Conservation (phyloP, 371 early-diverging fungal genomes). For the Mucor plumbeus region DNA sequence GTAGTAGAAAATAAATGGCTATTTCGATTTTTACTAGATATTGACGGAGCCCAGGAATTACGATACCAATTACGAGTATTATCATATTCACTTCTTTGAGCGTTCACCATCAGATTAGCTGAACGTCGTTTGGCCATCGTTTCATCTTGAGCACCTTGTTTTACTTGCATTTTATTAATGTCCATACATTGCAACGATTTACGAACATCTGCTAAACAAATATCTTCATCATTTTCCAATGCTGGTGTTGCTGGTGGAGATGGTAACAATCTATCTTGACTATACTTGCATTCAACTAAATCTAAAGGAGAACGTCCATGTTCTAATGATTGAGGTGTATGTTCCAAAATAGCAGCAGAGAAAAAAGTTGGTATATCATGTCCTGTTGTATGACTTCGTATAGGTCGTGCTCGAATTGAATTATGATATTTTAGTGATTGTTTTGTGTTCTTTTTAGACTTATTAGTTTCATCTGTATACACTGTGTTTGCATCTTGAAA, state of each 20-base stretch:
- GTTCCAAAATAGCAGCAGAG: neutral
- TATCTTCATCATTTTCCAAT: slow-evolving; percentile 12
- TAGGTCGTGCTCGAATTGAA: slow-evolving; percentile 9
- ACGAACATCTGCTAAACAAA: slow-evolving; percentile 19
- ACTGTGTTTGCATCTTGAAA: slow-evolving; percentile 25
- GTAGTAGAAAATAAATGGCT: neutral
- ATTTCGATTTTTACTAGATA: too few species aligned
- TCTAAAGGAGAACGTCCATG: neutral
- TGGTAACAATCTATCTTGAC: neutral
- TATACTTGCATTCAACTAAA: neutral
- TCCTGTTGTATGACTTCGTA: slow-evolving; percentile 1
- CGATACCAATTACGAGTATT: neutral
- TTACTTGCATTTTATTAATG: neutral
- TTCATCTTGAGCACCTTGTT: neutral
- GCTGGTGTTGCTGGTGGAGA: neutral
- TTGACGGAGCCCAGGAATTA: too few species aligned
- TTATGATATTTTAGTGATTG: slow-evolving; percentile 17
- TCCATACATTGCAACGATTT: slow-evolving; percentile 1
- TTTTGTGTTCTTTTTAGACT: neutral
- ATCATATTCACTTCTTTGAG: neutral
- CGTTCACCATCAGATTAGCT: neutral
- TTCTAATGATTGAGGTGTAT: neutral
- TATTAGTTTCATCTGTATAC: slow-evolving; percentile 10
- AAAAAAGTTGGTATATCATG: neutral
- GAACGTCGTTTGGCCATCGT: neutral